Evolutionary conservation across 305 asterid genomes (phyloP).

Genomic region (Ajuga reptans): DNA sequence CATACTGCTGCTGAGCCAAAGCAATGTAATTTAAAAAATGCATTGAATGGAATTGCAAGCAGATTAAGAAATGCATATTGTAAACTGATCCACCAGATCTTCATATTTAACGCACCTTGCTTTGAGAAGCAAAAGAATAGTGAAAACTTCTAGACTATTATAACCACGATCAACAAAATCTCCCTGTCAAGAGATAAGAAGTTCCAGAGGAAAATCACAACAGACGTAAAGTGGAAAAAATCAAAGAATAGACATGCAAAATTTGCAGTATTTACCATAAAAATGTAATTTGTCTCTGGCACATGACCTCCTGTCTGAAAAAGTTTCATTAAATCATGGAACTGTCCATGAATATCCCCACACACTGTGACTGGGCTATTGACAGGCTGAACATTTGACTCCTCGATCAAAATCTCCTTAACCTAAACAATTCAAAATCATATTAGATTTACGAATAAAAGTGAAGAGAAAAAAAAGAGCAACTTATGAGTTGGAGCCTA

Average conservation of each 20-base stretch:
- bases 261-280: neutral
- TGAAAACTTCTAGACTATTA: conserved; percentile 89
- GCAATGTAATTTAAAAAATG: neutral
- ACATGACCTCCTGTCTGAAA: conserved; percentile 96
- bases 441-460: neutral
- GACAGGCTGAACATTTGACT: conserved; percentile 95
- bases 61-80: neutral
- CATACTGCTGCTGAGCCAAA: neutral
- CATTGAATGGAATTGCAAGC: neutral
- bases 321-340: conserved; percentile 90
- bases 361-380: conserved; percentile 95
- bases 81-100: neutral
- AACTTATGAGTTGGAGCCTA: neutral
- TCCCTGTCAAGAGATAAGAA: conserved; percentile 51
- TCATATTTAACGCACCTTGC: conserved; percentile 56
- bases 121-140: conserved; percentile 81
- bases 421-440: conserved; percentile 31
- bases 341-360: conserved; percentile 95
- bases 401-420: conserved; percentile 88
- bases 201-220: neutral
- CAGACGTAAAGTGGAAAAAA: neutral
- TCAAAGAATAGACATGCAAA: neutral
- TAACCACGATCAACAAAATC: conserved; percentile 98
- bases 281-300: conserved; percentile 62
- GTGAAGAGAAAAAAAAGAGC: neutral